phyloP scores from a whole-genome alignment of 768 basidiomycete genomes.

The Macrolepiota dolichaula region DNA sequence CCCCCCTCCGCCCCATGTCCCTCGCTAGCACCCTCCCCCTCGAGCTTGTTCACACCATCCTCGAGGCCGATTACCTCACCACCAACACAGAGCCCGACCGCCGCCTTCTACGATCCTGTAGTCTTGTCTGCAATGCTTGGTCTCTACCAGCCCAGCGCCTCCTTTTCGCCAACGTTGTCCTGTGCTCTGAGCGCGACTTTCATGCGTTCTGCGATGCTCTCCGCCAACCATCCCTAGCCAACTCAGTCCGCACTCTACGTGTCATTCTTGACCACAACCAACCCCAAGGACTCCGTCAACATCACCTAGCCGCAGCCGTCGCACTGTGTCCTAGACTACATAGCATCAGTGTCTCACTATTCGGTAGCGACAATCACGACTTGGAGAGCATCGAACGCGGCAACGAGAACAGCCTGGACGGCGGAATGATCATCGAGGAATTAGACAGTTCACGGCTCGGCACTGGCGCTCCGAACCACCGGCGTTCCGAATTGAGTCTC shows the following conservation, averaged over 20 bases:
- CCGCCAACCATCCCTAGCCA: constrained; percentile 48
- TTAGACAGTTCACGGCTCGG: constrained; percentile 45
- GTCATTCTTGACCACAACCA: constrained; percentile 68
- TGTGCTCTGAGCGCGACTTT: constrained; percentile 52
- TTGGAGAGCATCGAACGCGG: neutral
- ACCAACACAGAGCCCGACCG: constrained; percentile 31
- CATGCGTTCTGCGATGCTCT: constrained; percentile 52
- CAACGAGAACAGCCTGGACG: constrained; percentile 31
- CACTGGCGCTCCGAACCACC: constrained; percentile 50
- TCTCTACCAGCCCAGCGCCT: constrained; percentile 60
- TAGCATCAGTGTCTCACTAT: constrained; percentile 54
- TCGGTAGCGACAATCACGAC: constrained; percentile 49
- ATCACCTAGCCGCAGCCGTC: constrained; percentile 57
- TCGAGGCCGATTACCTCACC: constrained; percentile 46
- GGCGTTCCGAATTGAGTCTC: constrained; percentile 44
- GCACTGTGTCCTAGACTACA: constrained; percentile 56
- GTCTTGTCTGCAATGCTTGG: constrained; percentile 70
- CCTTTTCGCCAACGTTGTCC: constrained; percentile 54
- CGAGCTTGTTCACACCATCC: constrained; percentile 60
- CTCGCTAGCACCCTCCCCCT: constrained; percentile 41
- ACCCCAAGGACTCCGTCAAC: constrained; percentile 51
- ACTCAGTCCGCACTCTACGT: constrained; percentile 50
- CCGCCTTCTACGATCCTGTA: constrained; percentile 48
- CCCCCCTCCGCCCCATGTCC: constrained; percentile 18
- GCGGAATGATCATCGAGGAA: constrained; percentile 46